phyloP scores from a whole-genome alignment of 306 rosid species.

The Cicer judaicum region DNA sequence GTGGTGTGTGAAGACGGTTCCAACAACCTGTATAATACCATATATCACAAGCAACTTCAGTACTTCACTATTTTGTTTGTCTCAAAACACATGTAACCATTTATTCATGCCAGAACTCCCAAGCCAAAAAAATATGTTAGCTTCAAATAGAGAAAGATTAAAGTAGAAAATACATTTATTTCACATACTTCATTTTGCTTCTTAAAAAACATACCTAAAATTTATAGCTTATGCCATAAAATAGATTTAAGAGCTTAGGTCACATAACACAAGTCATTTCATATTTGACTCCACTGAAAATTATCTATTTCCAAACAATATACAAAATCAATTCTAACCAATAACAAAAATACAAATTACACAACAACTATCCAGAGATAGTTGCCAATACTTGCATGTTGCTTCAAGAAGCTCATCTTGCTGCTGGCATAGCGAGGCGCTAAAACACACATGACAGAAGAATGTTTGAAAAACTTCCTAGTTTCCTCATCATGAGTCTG shows the following conservation, averaged over 20 bases:
- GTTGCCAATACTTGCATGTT: constrained; percentile 74
- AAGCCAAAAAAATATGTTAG: constrained; percentile 17
- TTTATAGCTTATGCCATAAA: constrained; percentile 43
- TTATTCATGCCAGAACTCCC: not conserved
- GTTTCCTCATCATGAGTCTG: constrained; percentile 94
- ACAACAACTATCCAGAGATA: constrained; percentile 5
- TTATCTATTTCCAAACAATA: constrained; percentile 45
- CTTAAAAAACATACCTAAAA: constrained; percentile 44
- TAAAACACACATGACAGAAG: constrained; percentile 87
- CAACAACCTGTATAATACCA: constrained; percentile 73
- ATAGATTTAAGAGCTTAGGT: constrained; percentile 35
- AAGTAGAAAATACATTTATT: constrained; percentile 4
- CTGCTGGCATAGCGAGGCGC: constrained; percentile 84
- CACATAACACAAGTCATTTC: constrained; percentile 49
- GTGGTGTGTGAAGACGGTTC: constrained; percentile 90
- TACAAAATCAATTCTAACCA: constrained; percentile 41
- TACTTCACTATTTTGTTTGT: constrained; percentile 15
- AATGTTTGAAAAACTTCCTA: constrained; percentile 80
- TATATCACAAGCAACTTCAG: constrained; percentile 40
- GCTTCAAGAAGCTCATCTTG: constrained; percentile 75
- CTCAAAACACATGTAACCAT: constrained; percentile 34
- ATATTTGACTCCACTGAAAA: constrained; percentile 46
- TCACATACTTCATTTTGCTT: constrained; percentile 35
- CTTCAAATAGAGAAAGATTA: constrained; percentile 24
- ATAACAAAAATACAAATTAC: constrained; percentile 18